Evolutionary conservation across 306 rosid species (phyloP).

Genomic region (Sicyos edulis): DNA sequence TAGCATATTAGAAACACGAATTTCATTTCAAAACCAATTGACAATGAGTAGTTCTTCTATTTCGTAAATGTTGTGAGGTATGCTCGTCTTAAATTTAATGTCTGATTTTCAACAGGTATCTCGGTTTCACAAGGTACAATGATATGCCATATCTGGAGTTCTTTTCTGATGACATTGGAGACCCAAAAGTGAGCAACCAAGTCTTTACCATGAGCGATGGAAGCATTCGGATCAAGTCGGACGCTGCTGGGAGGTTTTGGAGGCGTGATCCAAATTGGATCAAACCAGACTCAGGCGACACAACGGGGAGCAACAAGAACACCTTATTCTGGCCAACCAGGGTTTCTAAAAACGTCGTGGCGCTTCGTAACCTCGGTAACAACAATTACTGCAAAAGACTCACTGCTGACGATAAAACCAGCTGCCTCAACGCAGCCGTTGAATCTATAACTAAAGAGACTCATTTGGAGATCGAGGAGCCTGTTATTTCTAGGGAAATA

Average conservation of each 20-base stretch:
- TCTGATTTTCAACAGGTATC: too few relatives aligned
- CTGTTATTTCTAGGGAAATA: not conserved
- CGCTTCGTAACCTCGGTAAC: not conserved
- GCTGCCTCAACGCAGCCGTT: not conserved
- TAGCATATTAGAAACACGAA: too few relatives aligned
- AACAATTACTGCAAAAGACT: not conserved
- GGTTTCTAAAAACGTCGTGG: not conserved
- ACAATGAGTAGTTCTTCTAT: too few relatives aligned
- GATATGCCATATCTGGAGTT: not conserved
- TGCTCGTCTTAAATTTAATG: too few relatives aligned
- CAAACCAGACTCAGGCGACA: not conserved
- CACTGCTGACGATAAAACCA: not conserved
- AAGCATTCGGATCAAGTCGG: not conserved
- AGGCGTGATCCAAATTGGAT: not conserved
- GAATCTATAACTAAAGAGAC: not conserved
- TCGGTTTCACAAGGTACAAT: not conserved
- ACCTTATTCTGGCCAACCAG: not conserved
- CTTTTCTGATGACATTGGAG: not conserved
- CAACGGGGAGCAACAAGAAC: not conserved
- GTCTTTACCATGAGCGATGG: not conserved
- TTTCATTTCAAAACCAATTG: too few relatives aligned
- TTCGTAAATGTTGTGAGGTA: too few relatives aligned
- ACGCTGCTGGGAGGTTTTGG: not conserved
- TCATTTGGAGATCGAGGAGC: not conserved
- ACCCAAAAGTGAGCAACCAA: not conserved